Evolutionary conservation across 1,284 basidiomycete species (phyloP), one percentile per base, ranked within the genome.

Genomic region (Ceratobasidium sp.): DNA sequence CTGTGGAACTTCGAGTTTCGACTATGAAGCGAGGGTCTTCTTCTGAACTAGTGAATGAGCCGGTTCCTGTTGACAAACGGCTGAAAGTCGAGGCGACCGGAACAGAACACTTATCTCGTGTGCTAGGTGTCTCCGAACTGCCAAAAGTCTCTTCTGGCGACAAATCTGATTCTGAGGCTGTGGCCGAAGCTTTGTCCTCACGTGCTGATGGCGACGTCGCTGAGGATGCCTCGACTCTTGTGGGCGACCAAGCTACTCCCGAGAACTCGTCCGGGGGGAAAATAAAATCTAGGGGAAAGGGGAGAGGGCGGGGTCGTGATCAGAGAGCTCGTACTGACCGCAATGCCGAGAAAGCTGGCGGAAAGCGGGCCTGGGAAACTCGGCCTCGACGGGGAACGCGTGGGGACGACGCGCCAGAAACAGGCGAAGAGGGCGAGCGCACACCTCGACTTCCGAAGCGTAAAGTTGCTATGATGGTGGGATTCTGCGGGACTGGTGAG

Each of bases 391-490:
- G 48, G 19, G 74, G 68, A 24, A 69, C 74, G 27, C 66, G 56
- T 2, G 78, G 75, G 16, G 77, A 76, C 13, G 75, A 74, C 8
- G 77, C 75, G 1, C 73, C 75, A 6, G 79, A 75, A 48, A 77
- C 76, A 3, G 76, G 76, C 11, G 48, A 53, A 58, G 59, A 24
- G 37, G 43, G 22, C 8, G 69, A 61, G 6, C 77, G 77, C 19
- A 31, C 24, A n/a, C 65, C 71, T 8, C 63, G 79, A 29, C 61
- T 78, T 19, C 91, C 93, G 4, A 94, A 94, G 81, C 86, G 89
- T 75, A 87, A 88, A 81, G 89, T 88, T 65, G 92, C 91, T 0
- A 80, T 94, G 68, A 83, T 93, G 56, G 85, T 94, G 51, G 92
- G 92, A 2, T 94, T 93, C 78, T 92, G 91, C 81, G 92, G 92